These are phyloP conservation scores for Monosporozyma servazzii DNA, from an alignment of 805 yeast species.

Conservation along the genomic window DNA sequence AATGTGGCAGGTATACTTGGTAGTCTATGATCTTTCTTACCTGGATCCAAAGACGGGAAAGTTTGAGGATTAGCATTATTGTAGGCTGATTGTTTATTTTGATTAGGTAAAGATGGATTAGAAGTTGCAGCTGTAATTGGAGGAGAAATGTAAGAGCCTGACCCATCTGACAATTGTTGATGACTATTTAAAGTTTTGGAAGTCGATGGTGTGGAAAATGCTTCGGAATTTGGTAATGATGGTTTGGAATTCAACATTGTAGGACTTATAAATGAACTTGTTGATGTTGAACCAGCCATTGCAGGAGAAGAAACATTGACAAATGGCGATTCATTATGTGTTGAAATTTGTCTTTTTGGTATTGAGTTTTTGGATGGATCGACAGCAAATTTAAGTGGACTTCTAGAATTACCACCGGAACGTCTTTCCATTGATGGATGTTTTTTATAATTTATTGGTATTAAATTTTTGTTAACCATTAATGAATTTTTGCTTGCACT, in stretches of 20 bases:
- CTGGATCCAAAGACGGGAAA: slow-evolving; percentile 24
- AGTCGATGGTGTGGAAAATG: slow-evolving; percentile 6
- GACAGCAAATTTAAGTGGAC: slow-evolving; percentile 23
- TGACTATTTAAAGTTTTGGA: slow-evolving; percentile 1
- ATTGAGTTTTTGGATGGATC: slow-evolving; percentile 25
- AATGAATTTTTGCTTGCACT: slow-evolving; percentile 28
- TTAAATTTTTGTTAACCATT: slow-evolving; percentile 35
- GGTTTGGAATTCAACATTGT: slow-evolving; percentile 5
- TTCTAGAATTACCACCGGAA: slow-evolving; percentile 20
- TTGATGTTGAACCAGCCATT: neutral
- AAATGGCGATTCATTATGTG: slow-evolving; percentile 30
- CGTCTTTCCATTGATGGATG: slow-evolving; percentile 51
- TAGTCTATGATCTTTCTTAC: slow-evolving; percentile 15
- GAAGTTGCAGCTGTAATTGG: slow-evolving; percentile 5
- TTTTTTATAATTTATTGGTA: slow-evolving; percentile 61
- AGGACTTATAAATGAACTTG: slow-evolving; percentile 5
- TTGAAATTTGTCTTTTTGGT: slow-evolving; percentile 27
- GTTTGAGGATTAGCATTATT: slow-evolving; percentile 1
- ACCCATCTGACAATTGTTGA: slow-evolving; percentile 4
- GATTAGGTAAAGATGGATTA: neutral
- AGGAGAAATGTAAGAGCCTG: slow-evolving; percentile 5
- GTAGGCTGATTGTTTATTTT: neutral
- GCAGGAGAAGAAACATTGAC: neutral
- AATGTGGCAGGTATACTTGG: slow-evolving; percentile 24
- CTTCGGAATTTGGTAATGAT: slow-evolving; percentile 1